A percentile compares a stretch with the other conserved stretches of the same genome.
phyloP scores from a whole-genome alignment of 176 grass and related monocot species.

The Typha latifolia region DNA sequence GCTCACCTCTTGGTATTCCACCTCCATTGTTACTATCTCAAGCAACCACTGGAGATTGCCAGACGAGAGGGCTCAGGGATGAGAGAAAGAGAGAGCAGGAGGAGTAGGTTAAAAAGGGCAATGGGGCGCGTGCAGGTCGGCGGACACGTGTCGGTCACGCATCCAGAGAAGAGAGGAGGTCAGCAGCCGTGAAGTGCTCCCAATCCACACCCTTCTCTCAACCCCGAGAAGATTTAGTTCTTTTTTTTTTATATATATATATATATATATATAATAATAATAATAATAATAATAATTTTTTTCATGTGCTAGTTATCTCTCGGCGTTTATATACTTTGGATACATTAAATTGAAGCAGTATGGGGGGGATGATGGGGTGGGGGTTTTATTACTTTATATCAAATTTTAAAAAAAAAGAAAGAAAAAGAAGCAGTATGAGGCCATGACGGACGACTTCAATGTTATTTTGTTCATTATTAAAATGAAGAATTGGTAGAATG shows the following conservation, averaged over 20 bases:
- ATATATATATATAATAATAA: too few relatives aligned
- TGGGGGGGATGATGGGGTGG: too few relatives aligned
- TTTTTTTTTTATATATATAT: neutral
- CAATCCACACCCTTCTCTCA: neutral
- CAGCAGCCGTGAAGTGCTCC: neutral
- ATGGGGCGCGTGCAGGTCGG: conserved; percentile 21
- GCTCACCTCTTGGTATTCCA: conserved; percentile 70
- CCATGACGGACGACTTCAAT: too few relatives aligned
- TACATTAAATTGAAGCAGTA: too few relatives aligned
- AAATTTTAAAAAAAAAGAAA: too few relatives aligned
- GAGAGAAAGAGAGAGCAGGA: neutral
- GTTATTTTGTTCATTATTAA: too few relatives aligned
- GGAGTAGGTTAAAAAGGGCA: neutral
- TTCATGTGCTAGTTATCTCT: too few relatives aligned
- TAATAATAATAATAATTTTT: too few relatives aligned
- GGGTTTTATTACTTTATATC: too few relatives aligned
- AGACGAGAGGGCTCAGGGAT: neutral
- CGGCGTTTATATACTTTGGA: too few relatives aligned
- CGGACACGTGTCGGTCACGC: conserved; percentile 43
- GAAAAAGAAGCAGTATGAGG: too few relatives aligned
- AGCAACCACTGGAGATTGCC: neutral
- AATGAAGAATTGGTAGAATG: too few relatives aligned
- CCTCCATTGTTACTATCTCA: conserved; percentile 33
- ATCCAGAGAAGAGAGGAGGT: neutral
- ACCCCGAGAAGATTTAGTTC: neutral